Evolutionary conservation across 768 basidiomycete genomes (phyloP).

Genomic region (Lentinula detonsa): DNA sequence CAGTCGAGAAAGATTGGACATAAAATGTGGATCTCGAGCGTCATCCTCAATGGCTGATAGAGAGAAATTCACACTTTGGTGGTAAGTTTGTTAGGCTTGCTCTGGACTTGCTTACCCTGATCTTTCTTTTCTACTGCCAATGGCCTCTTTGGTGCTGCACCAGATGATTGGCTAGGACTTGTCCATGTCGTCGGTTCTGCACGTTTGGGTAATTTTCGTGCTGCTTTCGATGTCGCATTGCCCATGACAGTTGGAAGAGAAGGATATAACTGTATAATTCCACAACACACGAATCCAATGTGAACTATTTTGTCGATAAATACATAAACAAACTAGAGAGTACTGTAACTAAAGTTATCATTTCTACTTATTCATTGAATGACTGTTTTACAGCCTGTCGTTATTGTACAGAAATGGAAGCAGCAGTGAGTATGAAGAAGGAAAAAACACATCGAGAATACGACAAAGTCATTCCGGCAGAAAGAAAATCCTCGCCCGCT

Average conservation of each 20-base stretch:
- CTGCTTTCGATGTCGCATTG: conserved; percentile 51
- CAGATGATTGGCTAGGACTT: conserved; percentile 29
- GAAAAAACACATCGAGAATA: conserved; percentile 8
- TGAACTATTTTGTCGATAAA: conserved; percentile 3
- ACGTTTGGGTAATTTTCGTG: conserved; percentile 47
- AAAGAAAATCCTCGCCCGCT: conserved; percentile 9
- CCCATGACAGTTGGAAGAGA: conserved; percentile 35
- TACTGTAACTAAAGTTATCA: conserved; percentile 4
- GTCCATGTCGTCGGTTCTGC: conserved; percentile 39
- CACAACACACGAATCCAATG: not conserved
- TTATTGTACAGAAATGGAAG: conserved; percentile 39
- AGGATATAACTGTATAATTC: not conserved
- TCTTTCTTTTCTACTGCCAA: conserved; percentile 41
- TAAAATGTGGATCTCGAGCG: conserved; percentile 65
- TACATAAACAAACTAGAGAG: not conserved
- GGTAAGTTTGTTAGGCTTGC: conserved; percentile 27
- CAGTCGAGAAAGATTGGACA: conserved; percentile 56
- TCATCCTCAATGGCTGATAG: conserved; percentile 54
- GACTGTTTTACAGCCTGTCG: conserved; percentile 18
- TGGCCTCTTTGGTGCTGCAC: conserved; percentile 12
- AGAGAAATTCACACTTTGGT: not conserved
- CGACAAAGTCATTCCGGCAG: conserved; percentile 32
- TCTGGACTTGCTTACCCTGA: conserved; percentile 39
- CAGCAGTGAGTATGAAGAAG: conserved; percentile 21
- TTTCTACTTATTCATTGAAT: conserved; percentile 7